Evolutionary conservation across 1,284 basidiomycete species (phyloP).

Genomic region (Trametes polyzona): DNA sequence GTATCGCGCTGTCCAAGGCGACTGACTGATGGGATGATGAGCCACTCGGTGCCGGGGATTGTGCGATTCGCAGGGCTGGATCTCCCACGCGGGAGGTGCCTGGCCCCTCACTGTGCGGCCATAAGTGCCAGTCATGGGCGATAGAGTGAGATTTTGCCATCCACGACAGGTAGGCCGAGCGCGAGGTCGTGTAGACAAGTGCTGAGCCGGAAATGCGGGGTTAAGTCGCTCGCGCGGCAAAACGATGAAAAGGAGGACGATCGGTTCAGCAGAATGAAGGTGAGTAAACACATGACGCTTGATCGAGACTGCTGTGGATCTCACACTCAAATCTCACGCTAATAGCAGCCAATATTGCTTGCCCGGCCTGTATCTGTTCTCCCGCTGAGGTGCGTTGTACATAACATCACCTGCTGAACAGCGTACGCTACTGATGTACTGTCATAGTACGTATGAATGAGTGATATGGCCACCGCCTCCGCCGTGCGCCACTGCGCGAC

Average conservation of each 20-base stretch:
- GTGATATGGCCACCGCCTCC: not conserved
- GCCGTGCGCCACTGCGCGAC: too few species aligned
- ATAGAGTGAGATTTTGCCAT: not conserved
- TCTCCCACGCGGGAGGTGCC: conserved; percentile 8
- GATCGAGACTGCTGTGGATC: conserved; percentile 19
- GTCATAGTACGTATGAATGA: not conserved
- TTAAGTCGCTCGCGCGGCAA: not conserved
- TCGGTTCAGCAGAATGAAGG: not conserved
- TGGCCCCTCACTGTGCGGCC: conserved; percentile 11
- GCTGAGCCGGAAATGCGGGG: not conserved
- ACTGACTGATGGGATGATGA: conserved; percentile 10
- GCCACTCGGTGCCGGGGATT: conserved; percentile 22
- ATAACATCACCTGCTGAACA: not conserved
- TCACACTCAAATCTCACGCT: conserved; percentile 13
- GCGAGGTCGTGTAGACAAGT: not conserved
- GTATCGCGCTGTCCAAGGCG: not conserved
- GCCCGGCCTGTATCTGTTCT: not conserved
- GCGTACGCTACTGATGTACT: not conserved
- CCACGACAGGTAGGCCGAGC: too few species aligned
- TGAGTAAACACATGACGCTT: conserved; percentile 12
- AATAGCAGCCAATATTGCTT: conserved; percentile 2
- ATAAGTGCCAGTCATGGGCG: not conserved
- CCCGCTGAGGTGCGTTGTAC: conserved; percentile 15
- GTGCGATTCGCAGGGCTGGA: conserved; percentile 4
- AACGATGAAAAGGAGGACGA: not conserved